These are phyloP conservation scores for Heracleum sosnowskyi DNA, from an alignment of 129 eudicot species.

Conservation along the genomic window DNA sequence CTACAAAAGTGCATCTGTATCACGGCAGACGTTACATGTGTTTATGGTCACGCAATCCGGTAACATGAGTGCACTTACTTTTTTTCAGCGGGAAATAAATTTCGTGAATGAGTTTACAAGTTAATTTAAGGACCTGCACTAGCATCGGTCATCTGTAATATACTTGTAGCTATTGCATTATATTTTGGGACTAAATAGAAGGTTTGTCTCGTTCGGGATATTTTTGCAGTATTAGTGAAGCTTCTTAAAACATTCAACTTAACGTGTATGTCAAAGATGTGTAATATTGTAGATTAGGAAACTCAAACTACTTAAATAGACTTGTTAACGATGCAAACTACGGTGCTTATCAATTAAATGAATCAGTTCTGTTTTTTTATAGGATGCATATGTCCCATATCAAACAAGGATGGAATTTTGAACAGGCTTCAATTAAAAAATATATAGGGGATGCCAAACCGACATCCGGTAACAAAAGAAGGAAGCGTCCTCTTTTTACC, in stretches of 20 bases:
- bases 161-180: no score
- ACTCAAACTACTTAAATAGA: not conserved
- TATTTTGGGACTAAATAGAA: no score
- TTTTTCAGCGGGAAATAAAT: not conserved
- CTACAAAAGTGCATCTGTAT: not conserved
- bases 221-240: not conserved
- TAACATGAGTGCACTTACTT: no score
- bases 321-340: not conserved
- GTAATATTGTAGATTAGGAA: not conserved
- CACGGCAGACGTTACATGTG: not conserved
- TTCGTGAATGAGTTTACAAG: not conserved
- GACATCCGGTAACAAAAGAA: conserved; percentile 14
- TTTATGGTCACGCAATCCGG: not conserved
- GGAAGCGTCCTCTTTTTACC: conserved; percentile 57
- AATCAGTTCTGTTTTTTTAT: conserved; percentile 3
- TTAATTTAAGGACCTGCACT: not conserved
- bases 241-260: not conserved
- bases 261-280: not conserved
- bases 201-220: not conserved
- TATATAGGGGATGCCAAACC: conserved; percentile 25
- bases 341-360: not conserved
- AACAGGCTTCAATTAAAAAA: conserved; percentile 31
- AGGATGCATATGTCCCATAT: conserved; percentile 51
- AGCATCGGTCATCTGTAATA: no score
- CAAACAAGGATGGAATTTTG: conserved; percentile 39